These are phyloP conservation scores for Crithidia expoeki DNA, from an alignment of 208 protist genomes.

Conservation along the genomic window DNA sequence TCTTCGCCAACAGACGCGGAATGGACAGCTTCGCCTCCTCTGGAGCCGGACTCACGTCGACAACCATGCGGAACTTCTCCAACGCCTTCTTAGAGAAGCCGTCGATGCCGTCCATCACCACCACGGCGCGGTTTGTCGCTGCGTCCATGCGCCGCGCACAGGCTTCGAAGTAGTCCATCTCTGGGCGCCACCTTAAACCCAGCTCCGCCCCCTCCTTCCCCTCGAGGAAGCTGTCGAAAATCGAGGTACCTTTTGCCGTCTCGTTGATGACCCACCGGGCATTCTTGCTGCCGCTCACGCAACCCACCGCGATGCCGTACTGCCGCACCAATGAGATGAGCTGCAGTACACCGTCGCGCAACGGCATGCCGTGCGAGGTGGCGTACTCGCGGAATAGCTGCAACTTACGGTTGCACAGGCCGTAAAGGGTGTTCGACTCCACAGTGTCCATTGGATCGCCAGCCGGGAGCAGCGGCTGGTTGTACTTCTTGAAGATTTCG, in stretches of 20 bases:
- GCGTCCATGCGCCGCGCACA: constrained; percentile 72
- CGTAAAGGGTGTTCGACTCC: constrained; percentile 61
- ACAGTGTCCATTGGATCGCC: constrained; percentile 54
- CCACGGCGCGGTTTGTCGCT: constrained; percentile 58
- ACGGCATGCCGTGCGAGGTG: constrained; percentile 44
- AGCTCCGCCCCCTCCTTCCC: constrained; percentile 64
- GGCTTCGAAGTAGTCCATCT: constrained; percentile 86
- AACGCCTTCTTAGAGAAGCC: constrained; percentile 79
- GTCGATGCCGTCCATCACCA: constrained; percentile 84
- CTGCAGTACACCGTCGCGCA: constrained; percentile 61
- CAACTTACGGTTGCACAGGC: constrained; percentile 72
- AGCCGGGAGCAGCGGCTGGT: constrained; percentile 38
- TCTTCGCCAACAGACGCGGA: constrained; percentile 41
- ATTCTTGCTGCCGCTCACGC: constrained; percentile 85
- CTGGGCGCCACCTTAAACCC: constrained; percentile 72
- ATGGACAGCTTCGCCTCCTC: constrained; percentile 49
- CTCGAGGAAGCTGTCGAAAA: constrained; percentile 83
- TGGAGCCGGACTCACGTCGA: constrained; percentile 63
- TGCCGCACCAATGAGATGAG: constrained; percentile 75
- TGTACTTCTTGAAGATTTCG: constrained; percentile 71
- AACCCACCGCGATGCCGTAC: constrained; percentile 80
- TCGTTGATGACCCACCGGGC: constrained; percentile 77
- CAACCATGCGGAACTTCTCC: constrained; percentile 78
- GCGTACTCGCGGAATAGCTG: constrained; percentile 68
- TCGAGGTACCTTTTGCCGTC: constrained; percentile 50